These are phyloP conservation scores for Gloeophyllum trabeum DNA, from an alignment of 768 basidiomycete species.

Conservation along the genomic window DNA sequence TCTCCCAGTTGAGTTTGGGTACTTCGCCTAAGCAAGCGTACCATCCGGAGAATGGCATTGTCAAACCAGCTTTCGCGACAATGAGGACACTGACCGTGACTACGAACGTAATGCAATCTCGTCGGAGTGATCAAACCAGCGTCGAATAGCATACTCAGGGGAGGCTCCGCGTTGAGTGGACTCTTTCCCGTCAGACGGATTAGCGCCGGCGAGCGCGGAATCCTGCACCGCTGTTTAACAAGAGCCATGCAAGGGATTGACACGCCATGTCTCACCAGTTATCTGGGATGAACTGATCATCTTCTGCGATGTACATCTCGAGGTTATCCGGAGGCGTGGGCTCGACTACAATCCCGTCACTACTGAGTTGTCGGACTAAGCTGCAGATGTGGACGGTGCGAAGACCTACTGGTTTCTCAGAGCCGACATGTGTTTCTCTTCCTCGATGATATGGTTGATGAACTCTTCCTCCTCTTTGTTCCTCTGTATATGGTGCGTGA, in stretches of 20 bases:
- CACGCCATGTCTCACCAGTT: too few relatives aligned
- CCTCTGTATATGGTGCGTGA: background rate
- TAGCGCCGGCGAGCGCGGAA: conserved; percentile 9
- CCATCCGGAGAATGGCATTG: too few relatives aligned
- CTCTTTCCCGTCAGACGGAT: conserved; percentile 10
- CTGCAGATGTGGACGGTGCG: background rate
- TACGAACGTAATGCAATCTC: conserved; percentile 13
- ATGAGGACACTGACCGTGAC: too few relatives aligned
- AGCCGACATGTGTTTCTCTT: background rate
- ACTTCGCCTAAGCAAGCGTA: too few relatives aligned
- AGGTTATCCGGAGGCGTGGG: background rate
- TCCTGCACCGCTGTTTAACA: conserved; percentile 10
- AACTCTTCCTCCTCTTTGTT: background rate
- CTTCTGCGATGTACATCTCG: too few relatives aligned
- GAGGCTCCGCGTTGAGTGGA: conserved; percentile 11
- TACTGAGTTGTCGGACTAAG: background rate
- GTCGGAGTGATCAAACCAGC: conserved; percentile 12
- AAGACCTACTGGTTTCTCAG: background rate
- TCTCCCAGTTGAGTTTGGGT: conserved; percentile 10
- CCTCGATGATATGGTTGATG: background rate
- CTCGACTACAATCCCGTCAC: background rate
- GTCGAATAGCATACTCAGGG: conserved; percentile 6
- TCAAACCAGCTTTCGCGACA: too few relatives aligned
- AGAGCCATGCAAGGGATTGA: too few relatives aligned
- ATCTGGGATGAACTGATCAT: too few relatives aligned